Percentiles rank a stretch among this genome's conserved stretches.
phyloP scores from a whole-genome alignment of 2,329 filamentous ascomycete species.

The Aureobasidium sp. region DNA sequence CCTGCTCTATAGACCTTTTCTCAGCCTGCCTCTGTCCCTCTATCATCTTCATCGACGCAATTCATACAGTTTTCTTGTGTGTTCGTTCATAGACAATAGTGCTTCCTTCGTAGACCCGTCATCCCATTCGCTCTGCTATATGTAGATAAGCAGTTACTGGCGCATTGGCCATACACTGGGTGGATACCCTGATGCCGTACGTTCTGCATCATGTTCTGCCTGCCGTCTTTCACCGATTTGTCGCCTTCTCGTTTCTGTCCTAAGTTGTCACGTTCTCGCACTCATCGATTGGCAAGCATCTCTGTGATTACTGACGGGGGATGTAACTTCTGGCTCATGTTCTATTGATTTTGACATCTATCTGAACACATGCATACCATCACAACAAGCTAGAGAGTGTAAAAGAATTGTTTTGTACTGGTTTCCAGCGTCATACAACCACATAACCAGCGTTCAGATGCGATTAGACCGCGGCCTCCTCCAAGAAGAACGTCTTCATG shows the following conservation, averaged over 20 bases:
- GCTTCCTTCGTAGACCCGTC: too few relatives aligned
- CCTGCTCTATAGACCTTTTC: too few relatives aligned
- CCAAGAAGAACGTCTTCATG: constrained; percentile 20
- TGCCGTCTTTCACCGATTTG: not conserved
- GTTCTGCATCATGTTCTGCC: not conserved
- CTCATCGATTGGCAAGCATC: too few relatives aligned
- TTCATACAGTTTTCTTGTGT: too few relatives aligned
- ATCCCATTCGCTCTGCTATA: too few relatives aligned
- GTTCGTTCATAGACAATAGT: too few relatives aligned
- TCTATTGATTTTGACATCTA: not conserved
- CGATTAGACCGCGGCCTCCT: not conserved
- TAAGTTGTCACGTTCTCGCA: too few relatives aligned
- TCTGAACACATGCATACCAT: not conserved
- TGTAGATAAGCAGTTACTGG: too few relatives aligned
- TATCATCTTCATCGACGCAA: too few relatives aligned
- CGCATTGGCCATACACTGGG: too few relatives aligned
- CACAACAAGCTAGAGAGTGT: not conserved
- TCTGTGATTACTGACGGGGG: not conserved
- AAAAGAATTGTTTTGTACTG: not conserved
- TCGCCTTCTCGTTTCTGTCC: too few relatives aligned
- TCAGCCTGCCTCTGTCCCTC: too few relatives aligned
- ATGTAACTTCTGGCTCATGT: not conserved
- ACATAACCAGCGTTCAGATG: not conserved
- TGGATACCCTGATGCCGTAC: not conserved
- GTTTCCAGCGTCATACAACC: not conserved